A percentile compares a stretch with the other conserved stretches of the same genome.
These are phyloP conservation scores for Penicillium alfredii DNA, from an alignment of 495 filamentous ascomycete species.

Conservation along the genomic window DNA sequence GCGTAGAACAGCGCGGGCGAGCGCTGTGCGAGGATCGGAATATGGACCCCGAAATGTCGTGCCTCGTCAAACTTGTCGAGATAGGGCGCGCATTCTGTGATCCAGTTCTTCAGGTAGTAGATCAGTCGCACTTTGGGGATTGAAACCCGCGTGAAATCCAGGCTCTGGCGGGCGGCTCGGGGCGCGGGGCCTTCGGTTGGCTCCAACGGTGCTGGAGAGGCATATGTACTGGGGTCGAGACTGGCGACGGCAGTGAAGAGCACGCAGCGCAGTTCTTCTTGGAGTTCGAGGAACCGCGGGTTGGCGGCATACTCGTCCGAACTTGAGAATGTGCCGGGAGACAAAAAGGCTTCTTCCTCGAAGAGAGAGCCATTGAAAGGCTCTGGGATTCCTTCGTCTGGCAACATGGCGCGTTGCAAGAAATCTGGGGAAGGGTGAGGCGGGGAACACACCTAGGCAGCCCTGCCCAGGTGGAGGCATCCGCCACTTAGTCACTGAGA, in stretches of 20 bases:
- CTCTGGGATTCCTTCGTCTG: conserved; percentile 11
- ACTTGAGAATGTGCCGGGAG: conserved; percentile 26
- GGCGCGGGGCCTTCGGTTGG: conserved; percentile 9
- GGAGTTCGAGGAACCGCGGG: conserved; percentile 23
- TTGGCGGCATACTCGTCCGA: conserved; percentile 28
- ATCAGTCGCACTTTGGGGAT: conserved; percentile 24
- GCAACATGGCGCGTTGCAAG: too few relatives aligned
- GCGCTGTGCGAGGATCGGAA: conserved; percentile 27
- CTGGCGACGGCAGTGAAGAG: conserved; percentile 24
- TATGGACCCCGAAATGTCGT: conserved; percentile 29
- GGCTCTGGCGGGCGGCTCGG: conserved; percentile 12
- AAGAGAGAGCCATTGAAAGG: conserved; percentile 16
- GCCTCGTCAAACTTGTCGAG: conserved; percentile 40
- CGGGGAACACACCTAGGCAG: too few relatives aligned
- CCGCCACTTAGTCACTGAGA: conserved; percentile 16
- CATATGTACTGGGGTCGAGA: conserved; percentile 19
- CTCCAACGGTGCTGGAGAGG: conserved; percentile 13
- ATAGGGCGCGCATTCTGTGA: conserved; percentile 26
- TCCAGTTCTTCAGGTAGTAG: conserved; percentile 26
- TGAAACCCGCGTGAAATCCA: conserved; percentile 24
- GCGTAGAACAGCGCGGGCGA: conserved; percentile 32
- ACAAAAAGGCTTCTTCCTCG: conserved; percentile 24
- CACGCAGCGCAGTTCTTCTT: conserved; percentile 25
- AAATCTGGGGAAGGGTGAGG: conserved; percentile 13
- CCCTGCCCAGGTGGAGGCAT: background rate